Percentiles rank a stretch among this genome's conserved stretches.
Conservation (phyloP, 106 monocot species). For the Xerophyta viscosa region DNA sequence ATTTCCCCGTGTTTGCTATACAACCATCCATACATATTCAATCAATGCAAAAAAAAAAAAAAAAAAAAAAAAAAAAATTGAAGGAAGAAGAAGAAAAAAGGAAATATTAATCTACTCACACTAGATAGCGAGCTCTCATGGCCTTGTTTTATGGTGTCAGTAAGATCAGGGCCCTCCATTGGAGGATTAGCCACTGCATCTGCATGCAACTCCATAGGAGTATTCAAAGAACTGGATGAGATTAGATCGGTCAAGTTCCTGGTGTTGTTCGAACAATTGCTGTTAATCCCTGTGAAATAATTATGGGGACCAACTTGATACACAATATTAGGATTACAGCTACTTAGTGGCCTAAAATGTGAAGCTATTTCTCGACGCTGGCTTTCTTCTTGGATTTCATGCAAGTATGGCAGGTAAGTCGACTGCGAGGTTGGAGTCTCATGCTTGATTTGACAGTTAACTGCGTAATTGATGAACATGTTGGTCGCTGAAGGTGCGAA, state of each 20-base stretch:
- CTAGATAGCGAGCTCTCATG: constrained; percentile 9
- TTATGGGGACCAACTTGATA: constrained; percentile 15
- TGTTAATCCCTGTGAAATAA: constrained; percentile 5
- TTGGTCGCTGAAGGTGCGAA: constrained; percentile 6
- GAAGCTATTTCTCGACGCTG: constrained; percentile 20
- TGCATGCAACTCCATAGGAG: constrained; percentile 12
- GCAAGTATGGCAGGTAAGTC: constrained; percentile 7
- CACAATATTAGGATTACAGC: not conserved
- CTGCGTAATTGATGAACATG: not conserved
- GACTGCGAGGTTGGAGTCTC: constrained; percentile 12
- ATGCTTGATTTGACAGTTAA: constrained; percentile 23
- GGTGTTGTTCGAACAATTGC: constrained; percentile 20
- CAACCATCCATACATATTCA: not conserved
- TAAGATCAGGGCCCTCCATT: constrained; percentile 9
- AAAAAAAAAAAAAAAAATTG: not conserved
- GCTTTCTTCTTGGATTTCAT: constrained; percentile 12
- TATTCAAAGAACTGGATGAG: constrained; percentile 19
- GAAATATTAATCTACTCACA: constrained; percentile 9
- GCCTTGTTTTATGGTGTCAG: constrained; percentile 22
- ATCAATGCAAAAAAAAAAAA: not conserved
- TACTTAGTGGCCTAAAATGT: constrained; percentile 7
- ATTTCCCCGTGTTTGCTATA: constrained; percentile 23
- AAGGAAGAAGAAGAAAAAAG: too few relatives aligned
- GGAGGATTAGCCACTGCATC: constrained; percentile 3
- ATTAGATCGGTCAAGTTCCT: constrained; percentile 40